Base-by-base conservation (phyloP, 192 early-diverging fungal genomes). In the Mortierella alpina region DNA sequence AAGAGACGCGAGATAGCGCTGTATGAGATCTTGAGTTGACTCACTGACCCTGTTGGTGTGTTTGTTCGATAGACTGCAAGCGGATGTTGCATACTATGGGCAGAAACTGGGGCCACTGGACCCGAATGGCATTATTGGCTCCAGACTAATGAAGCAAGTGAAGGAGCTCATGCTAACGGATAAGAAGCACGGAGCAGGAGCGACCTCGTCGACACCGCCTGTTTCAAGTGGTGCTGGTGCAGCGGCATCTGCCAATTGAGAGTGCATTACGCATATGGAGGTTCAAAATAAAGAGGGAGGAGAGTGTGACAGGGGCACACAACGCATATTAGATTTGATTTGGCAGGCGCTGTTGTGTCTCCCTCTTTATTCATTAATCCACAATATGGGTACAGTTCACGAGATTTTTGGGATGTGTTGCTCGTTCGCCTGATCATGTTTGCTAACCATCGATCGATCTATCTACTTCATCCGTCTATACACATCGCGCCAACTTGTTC, bases 141-240 rank as follows among this genome's bases (percentile, higher is more conserved):
- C 65, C 17, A 66, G 70, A 50, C 23, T 80, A 9, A 72, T 72
- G 70, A 80, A 80, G 55, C 77, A 68, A n/a, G 77, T 80, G 48
- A 80, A 80, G 31, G 77, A 80, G 41, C 23, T 80, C 42, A 31
- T 63, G 5, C 54, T 72, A 17, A 54, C 52, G 39, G 70, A 67
- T 20, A 80, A 80, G 64, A 79, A 72, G 69, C 56, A 23, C 42
- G 58, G 63, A 20, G 41, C 55, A 18, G 44, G 62, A 50, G 53
- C 61, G 1, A 40, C 50, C 9, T 18, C 70, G 6, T 18, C 63
- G 6, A 20, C 62, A 13, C 50, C 22, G 50, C 18, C 63, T 22
- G 15, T 17, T 49, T 17, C 63, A 17, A 47, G 45, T 7, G 22
- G n/a, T 1, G 14, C 54, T 13, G 15, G 44, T 18, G 22, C 60